Evolutionary conservation across 352 stramenopile genomes (phyloP).

Genomic region (Phytophthora cajani): DNA sequence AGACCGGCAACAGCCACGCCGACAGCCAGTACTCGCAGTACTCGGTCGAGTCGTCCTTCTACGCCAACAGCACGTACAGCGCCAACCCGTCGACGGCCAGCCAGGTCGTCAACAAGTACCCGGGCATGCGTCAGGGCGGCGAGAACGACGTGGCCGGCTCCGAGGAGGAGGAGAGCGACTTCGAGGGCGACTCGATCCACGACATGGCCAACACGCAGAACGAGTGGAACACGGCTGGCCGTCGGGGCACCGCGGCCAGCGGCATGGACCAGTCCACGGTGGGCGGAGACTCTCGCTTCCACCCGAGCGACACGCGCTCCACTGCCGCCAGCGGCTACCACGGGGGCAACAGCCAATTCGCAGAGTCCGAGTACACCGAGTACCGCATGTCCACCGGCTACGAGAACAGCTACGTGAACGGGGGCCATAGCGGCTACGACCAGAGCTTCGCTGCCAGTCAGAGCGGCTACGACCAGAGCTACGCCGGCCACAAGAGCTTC

Average conservation of each 20-base stretch:
- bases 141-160: conserved; percentile 43
- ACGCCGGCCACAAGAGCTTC: conserved; percentile 31
- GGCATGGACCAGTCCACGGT: conserved; percentile 23
- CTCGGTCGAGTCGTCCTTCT: conserved; percentile 34
- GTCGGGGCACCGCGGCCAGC: conserved; percentile 7
- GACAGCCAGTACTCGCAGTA: conserved; percentile 42
- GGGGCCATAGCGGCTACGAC: conserved; percentile 21
- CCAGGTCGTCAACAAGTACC: conserved; percentile 36
- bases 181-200: conserved; percentile 45
- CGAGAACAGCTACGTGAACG: conserved; percentile 23
- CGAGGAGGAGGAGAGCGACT: conserved; percentile 48
- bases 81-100: conserved; percentile 19
- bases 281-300: conserved; percentile 17
- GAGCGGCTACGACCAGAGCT: conserved; percentile 38
- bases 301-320: conserved; percentile 24
- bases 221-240: conserved; percentile 34
- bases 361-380: conserved; percentile 36
- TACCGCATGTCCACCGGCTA: conserved; percentile 38
- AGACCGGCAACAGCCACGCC: conserved; percentile 20
- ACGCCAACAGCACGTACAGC: conserved; percentile 33
- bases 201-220: conserved; percentile 47
- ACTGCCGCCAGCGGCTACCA: conserved; percentile 29
- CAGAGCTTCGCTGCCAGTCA: conserved; percentile 26
- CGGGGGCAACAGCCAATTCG: conserved; percentile 24
- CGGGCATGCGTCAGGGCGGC: conserved; percentile 24